Evolutionary conservation across 2,329 filamentous ascomycete genomes (phyloP).

Genomic region (Juglanconis juglandina): DNA sequence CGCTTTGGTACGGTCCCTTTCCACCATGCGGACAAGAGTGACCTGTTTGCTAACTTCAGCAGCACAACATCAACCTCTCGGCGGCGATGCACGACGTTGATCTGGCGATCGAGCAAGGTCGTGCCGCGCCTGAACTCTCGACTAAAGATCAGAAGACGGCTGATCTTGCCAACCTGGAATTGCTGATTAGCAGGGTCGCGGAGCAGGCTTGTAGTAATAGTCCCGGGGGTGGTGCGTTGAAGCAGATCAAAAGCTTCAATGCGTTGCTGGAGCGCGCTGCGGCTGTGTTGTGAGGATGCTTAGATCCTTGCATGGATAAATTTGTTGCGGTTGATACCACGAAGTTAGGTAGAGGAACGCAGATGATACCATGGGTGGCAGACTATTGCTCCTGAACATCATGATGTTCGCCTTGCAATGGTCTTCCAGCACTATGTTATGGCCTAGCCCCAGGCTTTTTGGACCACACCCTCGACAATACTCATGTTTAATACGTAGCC

Average conservation of each 20-base stretch:
- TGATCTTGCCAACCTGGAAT: slow-evolving; percentile 55
- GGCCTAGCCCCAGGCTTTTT: neutral
- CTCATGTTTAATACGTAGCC: too few species aligned
- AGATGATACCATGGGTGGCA: neutral
- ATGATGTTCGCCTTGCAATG: neutral
- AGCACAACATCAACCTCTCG: slow-evolving; percentile 53
- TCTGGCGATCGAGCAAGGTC: slow-evolving; percentile 43
- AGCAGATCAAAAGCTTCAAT: slow-evolving; percentile 60
- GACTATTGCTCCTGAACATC: too few species aligned
- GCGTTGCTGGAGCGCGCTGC: slow-evolving; percentile 61
- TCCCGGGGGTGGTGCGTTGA: slow-evolving; percentile 46
- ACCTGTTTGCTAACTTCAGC: slow-evolving; percentile 2
- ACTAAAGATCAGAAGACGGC: slow-evolving; percentile 44
- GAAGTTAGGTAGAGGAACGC: too few species aligned
- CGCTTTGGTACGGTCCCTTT: slow-evolving; percentile 43
- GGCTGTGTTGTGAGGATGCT: slow-evolving; percentile 45
- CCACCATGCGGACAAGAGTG: neutral
- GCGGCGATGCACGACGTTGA: slow-evolving; percentile 61
- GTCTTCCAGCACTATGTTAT: too few species aligned
- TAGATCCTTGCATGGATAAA: neutral
- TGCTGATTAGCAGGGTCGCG: slow-evolving; percentile 52
- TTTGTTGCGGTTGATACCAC: neutral
- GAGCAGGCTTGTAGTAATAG: slow-evolving; percentile 50
- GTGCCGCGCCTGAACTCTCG: slow-evolving; percentile 45
- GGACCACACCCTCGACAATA: too few species aligned